Base-by-base conservation (phyloP, 2,329 filamentous ascomycete species). In the Fusarium goolgardi region DNA sequence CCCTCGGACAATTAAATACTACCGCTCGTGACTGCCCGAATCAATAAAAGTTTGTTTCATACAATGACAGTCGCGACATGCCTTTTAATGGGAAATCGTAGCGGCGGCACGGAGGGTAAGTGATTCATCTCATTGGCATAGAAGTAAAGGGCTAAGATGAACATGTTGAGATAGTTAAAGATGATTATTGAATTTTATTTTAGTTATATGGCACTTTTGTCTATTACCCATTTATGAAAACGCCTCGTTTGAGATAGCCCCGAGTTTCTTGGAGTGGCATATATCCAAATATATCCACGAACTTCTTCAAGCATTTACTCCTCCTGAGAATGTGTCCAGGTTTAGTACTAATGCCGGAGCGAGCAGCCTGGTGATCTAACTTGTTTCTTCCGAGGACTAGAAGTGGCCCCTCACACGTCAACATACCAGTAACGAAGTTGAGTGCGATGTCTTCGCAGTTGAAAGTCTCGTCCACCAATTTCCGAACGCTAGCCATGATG, bases 391-490 rank as follows among this genome's bases (percentile, higher is more conserved):
- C 78, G 6, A 63, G 63, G 23, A 79, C 77, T 4, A 76, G 63
- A 9, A 80, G 55, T 0, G 77, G 78, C 0, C 76, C 75, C 3
- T 69, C 61, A 25, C 77, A 70, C 0, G 78, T 78, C 29, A 80
- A 63, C 43, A 73, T 67, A 5, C 76, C 75, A 8, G 68, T 61
- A 7, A 79, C 47, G 52, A 71, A 80, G 72, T 80, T 80, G 31
- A 80, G 67, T 11, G 75, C 79, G 20, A 80, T 74, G 32, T 80
- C 78, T 52, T 81, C 79, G 74, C 79, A 80, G 63, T 80, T 80
- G 69, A 77, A 74, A 32, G 71, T 57, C 25, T 75, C 51, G 46
- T 80, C 78, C 18, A 80, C 76, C 27, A 77, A 73, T 1, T 73
- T 61, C 6, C 79, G 77, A 34, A 80, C 71, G 32, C 65, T 59